Conservation (phyloP, 202 grass and related monocot species). For the Carex sylvatica region DNA sequence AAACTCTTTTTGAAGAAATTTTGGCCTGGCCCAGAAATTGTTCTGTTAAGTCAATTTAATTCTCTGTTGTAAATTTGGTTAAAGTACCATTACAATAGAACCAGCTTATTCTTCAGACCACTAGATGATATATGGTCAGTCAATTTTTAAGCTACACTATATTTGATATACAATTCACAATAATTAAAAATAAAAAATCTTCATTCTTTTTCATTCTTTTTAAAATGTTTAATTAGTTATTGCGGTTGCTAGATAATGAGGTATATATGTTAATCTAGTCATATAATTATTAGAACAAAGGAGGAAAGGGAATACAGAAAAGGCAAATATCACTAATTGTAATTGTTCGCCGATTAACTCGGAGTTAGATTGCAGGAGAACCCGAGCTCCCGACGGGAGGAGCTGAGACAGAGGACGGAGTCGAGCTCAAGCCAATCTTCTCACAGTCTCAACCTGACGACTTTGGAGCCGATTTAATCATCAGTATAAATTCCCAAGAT, state of each 20-base stretch:
- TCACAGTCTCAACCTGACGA: slow-evolving; percentile 86
- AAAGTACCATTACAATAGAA: too few species aligned
- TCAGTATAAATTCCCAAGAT: slow-evolving; percentile 17
- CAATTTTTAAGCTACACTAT: too few species aligned
- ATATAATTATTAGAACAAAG: background rate
- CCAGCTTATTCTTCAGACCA: too few species aligned
- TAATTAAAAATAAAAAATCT: too few species aligned
- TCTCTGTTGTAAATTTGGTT: too few species aligned
- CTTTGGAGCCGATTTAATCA: slow-evolving; percentile 51
- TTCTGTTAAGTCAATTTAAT: too few species aligned
- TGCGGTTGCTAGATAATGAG: background rate
- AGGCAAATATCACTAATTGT: background rate
- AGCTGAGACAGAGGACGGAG: slow-evolving; percentile 15
- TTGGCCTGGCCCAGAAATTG: too few species aligned
- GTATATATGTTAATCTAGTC: background rate
- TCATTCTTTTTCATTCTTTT: too few species aligned
- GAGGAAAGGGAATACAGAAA: background rate
- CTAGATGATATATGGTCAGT: too few species aligned
- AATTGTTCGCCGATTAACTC: slow-evolving; percentile 40
- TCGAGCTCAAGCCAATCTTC: slow-evolving; percentile 71
- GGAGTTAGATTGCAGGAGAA: slow-evolving; percentile 92
- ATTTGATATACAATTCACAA: too few species aligned
- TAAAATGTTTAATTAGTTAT: too few species aligned
- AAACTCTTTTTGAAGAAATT: background rate
- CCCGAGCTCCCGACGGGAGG: slow-evolving; percentile 47